These are phyloP conservation scores for Akebia trifoliata DNA, from an alignment of 164 flowering plant species.

Conservation along the genomic window DNA sequence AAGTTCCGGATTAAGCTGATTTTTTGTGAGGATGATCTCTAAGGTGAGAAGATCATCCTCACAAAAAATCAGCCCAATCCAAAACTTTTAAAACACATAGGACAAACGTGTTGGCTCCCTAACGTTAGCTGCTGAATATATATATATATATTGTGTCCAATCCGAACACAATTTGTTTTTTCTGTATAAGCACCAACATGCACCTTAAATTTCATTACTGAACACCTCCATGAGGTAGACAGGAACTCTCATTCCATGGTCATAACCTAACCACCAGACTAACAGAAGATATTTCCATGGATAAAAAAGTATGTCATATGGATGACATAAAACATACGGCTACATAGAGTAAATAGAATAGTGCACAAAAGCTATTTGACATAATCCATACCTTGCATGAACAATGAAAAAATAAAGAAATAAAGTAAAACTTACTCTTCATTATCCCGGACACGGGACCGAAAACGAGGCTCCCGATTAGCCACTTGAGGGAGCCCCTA, in stretches of 20 bases:
- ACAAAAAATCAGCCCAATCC: too few relatives aligned
- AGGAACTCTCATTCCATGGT: not conserved
- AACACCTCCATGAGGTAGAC: too few relatives aligned
- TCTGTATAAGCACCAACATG: too few relatives aligned
- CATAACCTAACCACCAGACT: not conserved
- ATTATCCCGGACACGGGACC: conserved; percentile 51
- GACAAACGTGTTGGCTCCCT: too few relatives aligned
- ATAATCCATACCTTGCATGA: not conserved
- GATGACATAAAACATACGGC: not conserved
- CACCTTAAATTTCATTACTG: not conserved
- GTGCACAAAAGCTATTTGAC: not conserved
- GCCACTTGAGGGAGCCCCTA: conserved; percentile 71
- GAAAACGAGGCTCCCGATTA: conserved; percentile 64
- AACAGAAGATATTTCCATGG: not conserved
- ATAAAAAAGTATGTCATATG: not conserved
- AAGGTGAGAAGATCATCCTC: too few relatives aligned
- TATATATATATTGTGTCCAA: too few relatives aligned
- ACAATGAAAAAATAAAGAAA: conserved; percentile 1
- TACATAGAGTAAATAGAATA: not conserved
- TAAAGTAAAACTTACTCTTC: conserved; percentile 55
- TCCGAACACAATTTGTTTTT: too few relatives aligned
- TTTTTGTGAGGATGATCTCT: too few relatives aligned
- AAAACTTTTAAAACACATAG: too few relatives aligned
- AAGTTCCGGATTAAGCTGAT: too few relatives aligned
- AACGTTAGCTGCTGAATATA: too few relatives aligned